Evolutionary conservation across 2,329 filamentous ascomycete genomes (phyloP).

Genomic region (Paraphoma sp.): DNA sequence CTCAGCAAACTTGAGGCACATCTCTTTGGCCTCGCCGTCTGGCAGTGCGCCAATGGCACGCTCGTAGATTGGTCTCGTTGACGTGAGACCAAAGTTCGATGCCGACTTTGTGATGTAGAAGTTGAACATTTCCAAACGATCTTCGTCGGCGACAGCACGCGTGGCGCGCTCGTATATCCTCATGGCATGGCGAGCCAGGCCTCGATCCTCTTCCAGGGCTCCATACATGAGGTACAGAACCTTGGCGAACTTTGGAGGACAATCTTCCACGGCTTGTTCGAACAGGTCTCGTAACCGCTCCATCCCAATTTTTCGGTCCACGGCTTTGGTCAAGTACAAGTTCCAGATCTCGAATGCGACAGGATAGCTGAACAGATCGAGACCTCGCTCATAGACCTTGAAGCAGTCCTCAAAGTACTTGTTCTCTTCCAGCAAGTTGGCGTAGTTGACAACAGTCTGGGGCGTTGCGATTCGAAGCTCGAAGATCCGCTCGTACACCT

Average conservation of each 20-base stretch:
- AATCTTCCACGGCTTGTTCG: conserved; percentile 94
- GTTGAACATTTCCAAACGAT: conserved; percentile 96
- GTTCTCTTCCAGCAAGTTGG: conserved; percentile 91
- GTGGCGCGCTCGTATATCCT: conserved; percentile 98
- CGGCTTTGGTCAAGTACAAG: conserved; percentile 94
- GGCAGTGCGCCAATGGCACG: conserved; percentile 92
- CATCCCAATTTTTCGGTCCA: conserved; percentile 94
- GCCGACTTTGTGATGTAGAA: conserved; percentile 99
- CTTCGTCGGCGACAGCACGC: conserved; percentile 90
- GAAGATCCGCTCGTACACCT: conserved; percentile 96
- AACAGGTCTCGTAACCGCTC: conserved; percentile 94
- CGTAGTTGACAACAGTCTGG: conserved; percentile 98
- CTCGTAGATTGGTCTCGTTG: conserved; percentile 94
- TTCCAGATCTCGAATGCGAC: conserved; percentile 99
- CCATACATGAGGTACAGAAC: conserved; percentile 98
- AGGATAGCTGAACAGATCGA: conserved; percentile 98
- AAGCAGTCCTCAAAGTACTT: conserved; percentile 97
- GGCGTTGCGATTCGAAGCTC: conserved; percentile 97
- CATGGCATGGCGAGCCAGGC: conserved; percentile 95
- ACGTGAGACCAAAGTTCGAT: conserved; percentile 95
- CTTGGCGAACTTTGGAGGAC: conserved; percentile 95
- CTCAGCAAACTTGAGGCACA: conserved; percentile 98
- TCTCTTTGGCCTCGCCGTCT: conserved; percentile 90
- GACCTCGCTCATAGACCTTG: conserved; percentile 93
- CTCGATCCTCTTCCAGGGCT: conserved; percentile 93